phyloP scores from a whole-genome alignment of 2,329 filamentous ascomycete species.

The Cordyceps javanica region DNA sequence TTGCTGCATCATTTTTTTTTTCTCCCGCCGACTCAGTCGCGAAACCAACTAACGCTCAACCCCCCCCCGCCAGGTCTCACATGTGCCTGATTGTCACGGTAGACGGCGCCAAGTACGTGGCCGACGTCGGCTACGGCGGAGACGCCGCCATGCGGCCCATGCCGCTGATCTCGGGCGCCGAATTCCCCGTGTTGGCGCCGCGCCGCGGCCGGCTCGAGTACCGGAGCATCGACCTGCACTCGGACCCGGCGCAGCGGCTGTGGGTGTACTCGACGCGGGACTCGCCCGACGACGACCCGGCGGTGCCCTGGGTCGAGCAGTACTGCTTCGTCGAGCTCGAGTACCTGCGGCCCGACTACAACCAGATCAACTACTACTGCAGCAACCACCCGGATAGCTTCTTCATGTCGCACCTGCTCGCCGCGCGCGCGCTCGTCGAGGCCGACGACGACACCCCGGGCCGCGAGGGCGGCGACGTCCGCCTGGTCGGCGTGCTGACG shows the following conservation, averaged over 20 bases:
- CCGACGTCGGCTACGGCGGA: conserved; percentile 57
- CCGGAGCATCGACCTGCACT: conserved; percentile 25
- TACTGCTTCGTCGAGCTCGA: conserved; percentile 49
- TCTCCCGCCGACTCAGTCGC: too few species aligned
- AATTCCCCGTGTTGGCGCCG: conserved; percentile 34
- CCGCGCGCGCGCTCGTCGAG: conserved; percentile 25
- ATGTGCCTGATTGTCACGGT: conserved; percentile 56
- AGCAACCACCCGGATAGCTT: conserved; percentile 29
- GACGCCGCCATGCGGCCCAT: conserved; percentile 31
- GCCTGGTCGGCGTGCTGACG: conserved; percentile 33
- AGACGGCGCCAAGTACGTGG: conserved; percentile 37
- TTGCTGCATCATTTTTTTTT: neutral
- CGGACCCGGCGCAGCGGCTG: conserved; percentile 27
- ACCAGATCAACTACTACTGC: conserved; percentile 38
- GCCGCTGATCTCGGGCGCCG: conserved; percentile 21
- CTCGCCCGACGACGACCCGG: conserved; percentile 22
- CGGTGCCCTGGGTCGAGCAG: conserved; percentile 35
- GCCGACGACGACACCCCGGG: conserved; percentile 13
- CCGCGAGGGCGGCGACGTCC: too few species aligned
- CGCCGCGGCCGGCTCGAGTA: conserved; percentile 39
- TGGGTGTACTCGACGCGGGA: conserved; percentile 34
- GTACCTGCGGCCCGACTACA: conserved; percentile 40
- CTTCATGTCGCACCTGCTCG: conserved; percentile 33
- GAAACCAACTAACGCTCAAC: too few species aligned
- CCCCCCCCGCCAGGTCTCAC: conserved; percentile 50